Evolutionary conservation across 768 basidiomycete species (phyloP), one percentile per base, ranked within the genome.

Genomic region (Termitomyces sp.): DNA sequence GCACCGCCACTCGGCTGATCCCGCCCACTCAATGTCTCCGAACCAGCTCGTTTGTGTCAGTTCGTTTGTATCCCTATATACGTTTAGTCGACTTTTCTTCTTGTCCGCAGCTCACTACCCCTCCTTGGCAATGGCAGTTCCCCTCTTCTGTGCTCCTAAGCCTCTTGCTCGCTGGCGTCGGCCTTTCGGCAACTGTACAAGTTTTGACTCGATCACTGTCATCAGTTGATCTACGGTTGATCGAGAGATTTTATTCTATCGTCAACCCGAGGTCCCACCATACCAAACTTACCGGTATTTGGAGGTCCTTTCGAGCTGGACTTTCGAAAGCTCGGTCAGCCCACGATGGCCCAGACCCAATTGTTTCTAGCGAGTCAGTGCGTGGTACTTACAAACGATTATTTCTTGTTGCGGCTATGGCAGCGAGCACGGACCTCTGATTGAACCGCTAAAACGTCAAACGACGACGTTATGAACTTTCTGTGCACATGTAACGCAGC

Each of bases 1-100:
- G 55, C 60, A 62, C 61, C 38, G 61, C 61, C 61, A 62, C 61
- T 43, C 57, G 57, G 61, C 28, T 54, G 26, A 41, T 30, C 15
- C 58, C 61, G 61, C 11, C 12, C 45, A 46, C 31, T 15, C 15
- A 19, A 40, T n/a, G 11, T 15, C 26, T 47, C 1, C 53, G 30
- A 51, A 41, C 50, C 50, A 30, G 50, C 30, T 33, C 31, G n/a
- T 14, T 50, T 17, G 19, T 35, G 19, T 12, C 50, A 30, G 50
- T n/a, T 33, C 31, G n/a, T 14, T 50, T 17, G 19, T 35, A 11
- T 12, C 11, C 19, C 6, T 19, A 21, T 23, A 23, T 7, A n/a
- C 14, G 11, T 15, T 5, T 17, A 48, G 19, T 48, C 14, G 12
- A 19, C 10, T 19, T 12, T 23, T 33, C 19, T 12, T 11, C 35